Percentiles rank a stretch among this genome's conserved stretches.
Conservation (phyloP, 768 basidiomycete genomes). For the Coprinopsis cinerea region DNA sequence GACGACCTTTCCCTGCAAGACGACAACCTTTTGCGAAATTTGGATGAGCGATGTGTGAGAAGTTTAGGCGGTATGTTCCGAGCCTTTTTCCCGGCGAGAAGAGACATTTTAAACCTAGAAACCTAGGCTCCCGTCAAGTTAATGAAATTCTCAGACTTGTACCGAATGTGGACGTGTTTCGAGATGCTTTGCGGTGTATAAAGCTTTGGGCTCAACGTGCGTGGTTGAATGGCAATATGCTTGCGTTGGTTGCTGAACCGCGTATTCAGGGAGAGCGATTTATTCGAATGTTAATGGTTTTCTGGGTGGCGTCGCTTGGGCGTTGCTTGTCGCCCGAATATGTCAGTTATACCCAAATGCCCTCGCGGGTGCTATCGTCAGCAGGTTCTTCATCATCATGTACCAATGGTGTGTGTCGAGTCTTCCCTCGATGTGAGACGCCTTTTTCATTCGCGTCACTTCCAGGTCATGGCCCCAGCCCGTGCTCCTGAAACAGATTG, state of each 20-base stretch:
- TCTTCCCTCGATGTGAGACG: background rate
- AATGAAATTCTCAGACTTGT: constrained; percentile 94
- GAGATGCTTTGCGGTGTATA: constrained; percentile 91
- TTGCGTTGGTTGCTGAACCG: background rate
- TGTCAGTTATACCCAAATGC: constrained; percentile 98
- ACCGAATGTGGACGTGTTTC: constrained; percentile 90
- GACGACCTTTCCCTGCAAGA: constrained; percentile 88
- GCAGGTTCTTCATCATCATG: constrained; percentile 98
- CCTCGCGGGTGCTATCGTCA: constrained; percentile 90
- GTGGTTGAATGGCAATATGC: constrained; percentile 22
- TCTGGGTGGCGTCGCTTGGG: constrained; percentile 97
- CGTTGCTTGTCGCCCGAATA: constrained; percentile 97
- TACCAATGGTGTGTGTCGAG: constrained; percentile 73
- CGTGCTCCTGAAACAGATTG: constrained; percentile 94
- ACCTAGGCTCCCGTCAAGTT: constrained; percentile 84
- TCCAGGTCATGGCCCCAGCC: constrained; percentile 98
- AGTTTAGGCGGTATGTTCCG: constrained; percentile 77
- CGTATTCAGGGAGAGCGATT: constrained; percentile 74
- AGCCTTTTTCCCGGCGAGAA: background rate
- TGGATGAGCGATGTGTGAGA: constrained; percentile 92
- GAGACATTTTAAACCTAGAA: constrained; percentile 10
- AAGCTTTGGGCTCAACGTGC: constrained; percentile 95
- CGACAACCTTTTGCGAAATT: constrained; percentile 84
- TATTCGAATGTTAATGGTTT: constrained; percentile 99
- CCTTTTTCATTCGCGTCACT: background rate